Conservation (phyloP, 805 yeast species). For the Wickerhamiella occidentalis region DNA sequence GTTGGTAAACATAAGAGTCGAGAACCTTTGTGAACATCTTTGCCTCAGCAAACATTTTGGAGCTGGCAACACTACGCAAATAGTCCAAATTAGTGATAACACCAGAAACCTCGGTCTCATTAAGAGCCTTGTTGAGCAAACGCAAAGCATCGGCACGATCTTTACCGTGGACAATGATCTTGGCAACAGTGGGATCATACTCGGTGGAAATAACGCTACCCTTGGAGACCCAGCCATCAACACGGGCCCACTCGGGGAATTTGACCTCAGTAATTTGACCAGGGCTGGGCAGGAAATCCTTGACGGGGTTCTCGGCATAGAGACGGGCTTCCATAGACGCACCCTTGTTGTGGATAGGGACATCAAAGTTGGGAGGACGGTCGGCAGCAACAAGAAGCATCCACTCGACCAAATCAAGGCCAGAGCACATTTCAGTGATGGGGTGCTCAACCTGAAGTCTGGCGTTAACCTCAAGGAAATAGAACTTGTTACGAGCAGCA, state of each 20-base stretch:
- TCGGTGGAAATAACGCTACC: slow-evolving; percentile 86
- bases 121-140: slow-evolving; percentile 66
- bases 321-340: slow-evolving; percentile 95
- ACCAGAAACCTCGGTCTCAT: slow-evolving; percentile 80
- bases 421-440: slow-evolving; percentile 89
- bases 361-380: slow-evolving; percentile 62
- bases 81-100: slow-evolving; percentile 85
- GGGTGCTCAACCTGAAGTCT: slow-evolving; percentile 97
- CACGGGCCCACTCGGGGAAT: slow-evolving; percentile 85
- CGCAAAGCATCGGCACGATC: slow-evolving; percentile 75
- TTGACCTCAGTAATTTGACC: slow-evolving; percentile 78
- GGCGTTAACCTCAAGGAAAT: slow-evolving; percentile 92
- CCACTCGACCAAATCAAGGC: slow-evolving; percentile 92
- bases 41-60: slow-evolving; percentile 73
- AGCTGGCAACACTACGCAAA: slow-evolving; percentile 69
- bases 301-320: slow-evolving; percentile 94
- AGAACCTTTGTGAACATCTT: slow-evolving; percentile 77
- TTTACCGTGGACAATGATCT: slow-evolving; percentile 86
- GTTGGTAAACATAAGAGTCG: slow-evolving; percentile 66
- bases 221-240: slow-evolving; percentile 86
- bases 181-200: slow-evolving; percentile 92
- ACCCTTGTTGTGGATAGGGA: slow-evolving; percentile 51
- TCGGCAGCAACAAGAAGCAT: slow-evolving; percentile 88
- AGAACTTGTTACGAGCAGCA: slow-evolving; percentile 72
- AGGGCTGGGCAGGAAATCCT: slow-evolving; percentile 91